Base-by-base conservation (phyloP, 2,329 filamentous ascomycete species). In the Aspergillus felis region DNA sequence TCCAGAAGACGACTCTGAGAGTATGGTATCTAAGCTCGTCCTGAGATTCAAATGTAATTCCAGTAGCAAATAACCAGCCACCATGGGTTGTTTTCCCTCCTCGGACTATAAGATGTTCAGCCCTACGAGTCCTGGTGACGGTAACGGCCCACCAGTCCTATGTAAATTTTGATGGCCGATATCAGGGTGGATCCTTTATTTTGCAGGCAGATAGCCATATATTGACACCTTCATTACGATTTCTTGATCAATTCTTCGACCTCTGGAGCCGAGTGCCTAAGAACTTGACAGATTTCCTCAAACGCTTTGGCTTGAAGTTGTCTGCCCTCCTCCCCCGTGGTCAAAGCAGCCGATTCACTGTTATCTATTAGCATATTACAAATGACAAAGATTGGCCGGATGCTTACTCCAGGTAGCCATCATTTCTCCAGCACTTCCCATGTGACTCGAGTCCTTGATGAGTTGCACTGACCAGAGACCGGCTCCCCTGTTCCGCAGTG, bases 371-470 rank as follows among this genome's bases (percentile, higher is more conserved):
- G 60, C 42, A 51, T 5, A 35, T n/a, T 38, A 25, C 3, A 51
- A 28, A 54, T 48, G n/a, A 35, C 32, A 38, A 29, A 42, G 14
- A 35, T 8, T 27, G 9, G 24, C 20, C 14, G 12, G 28, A n/a
- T 29, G 63, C 72, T 61, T 68, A 75, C 71, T 73, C 69, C 24
- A 71, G 60, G 55, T 72, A 69, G 35, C 68, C 69, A 58, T 78
- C 76, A 59, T 74, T 72, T 47, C 72, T 72, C 78, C 76, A 80
- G 61, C 74, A 75, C 59, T 70, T 71, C 2, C 78, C 78, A 55
- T 79, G 74, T 8, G 71, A 73, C 49, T 80, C 76, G 4, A 68
- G 63, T 0, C 78, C 78, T 28, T 76, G 68, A 29, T 73, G 64
- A 5, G 76, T 75, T 1, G 74, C 78, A 51, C 72, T 74, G 17